Evolutionary conservation across 495 filamentous ascomycete genomes (phyloP).

Genomic region (Podospora pseudopauciseta): DNA sequence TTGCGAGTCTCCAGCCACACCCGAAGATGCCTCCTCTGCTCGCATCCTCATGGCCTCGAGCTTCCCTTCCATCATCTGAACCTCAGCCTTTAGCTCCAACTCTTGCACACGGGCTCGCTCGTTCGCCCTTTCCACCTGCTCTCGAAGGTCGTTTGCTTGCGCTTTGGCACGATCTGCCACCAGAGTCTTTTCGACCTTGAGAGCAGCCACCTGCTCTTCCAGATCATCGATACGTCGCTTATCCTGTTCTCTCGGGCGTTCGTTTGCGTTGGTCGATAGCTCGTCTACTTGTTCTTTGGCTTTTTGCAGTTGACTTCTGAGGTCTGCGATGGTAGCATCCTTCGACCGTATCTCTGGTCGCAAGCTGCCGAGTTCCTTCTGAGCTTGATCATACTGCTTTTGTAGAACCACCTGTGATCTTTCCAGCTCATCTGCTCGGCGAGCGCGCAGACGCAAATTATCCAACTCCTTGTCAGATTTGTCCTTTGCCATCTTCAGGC

Average conservation of each 20-base stretch:
- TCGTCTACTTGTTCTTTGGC: constrained; percentile 63
- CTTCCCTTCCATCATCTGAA: constrained; percentile 79
- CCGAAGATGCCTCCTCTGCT: constrained; percentile 87
- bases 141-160: constrained; percentile 66
- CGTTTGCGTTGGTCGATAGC: constrained; percentile 62
- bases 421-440: constrained; percentile 63
- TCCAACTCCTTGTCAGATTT: constrained; percentile 62
- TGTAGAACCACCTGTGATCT: constrained; percentile 61
- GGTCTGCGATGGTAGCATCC: constrained; percentile 59
- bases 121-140: constrained; percentile 68
- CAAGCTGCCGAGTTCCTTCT: constrained; percentile 67
- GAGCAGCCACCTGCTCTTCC: constrained; percentile 65
- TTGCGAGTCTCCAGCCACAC: constrained; percentile 75
- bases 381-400: constrained; percentile 57
- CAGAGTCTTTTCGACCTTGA: constrained; percentile 73
- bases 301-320: constrained; percentile 68
- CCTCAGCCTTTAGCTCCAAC: constrained; percentile 77
- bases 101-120: constrained; percentile 69
- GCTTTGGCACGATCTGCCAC: constrained; percentile 63
- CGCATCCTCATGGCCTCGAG: constrained; percentile 80
- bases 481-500: constrained; percentile 60
- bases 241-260: constrained; percentile 64
- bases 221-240: constrained; percentile 62
- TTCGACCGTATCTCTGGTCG: constrained; percentile 64
- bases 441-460: constrained; percentile 55